Evolutionary conservation across 1,284 basidiomycete genomes (phyloP).

Genomic region (Ganoderma multipileum): DNA sequence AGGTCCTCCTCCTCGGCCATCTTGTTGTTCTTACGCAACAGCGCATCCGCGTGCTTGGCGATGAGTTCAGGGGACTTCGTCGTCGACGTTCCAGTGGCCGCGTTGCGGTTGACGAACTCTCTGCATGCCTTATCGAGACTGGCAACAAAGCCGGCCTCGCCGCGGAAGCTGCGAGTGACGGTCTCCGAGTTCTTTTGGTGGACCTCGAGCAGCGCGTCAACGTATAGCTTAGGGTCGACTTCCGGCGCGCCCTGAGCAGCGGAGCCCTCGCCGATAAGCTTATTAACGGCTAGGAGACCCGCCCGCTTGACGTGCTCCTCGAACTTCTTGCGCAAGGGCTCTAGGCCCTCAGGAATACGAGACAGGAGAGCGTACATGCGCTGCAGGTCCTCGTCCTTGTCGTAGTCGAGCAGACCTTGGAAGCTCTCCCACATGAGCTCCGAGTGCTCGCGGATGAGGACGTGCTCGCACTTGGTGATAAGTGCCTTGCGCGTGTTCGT

Average conservation of each 20-base stretch:
- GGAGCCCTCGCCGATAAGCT: slow-evolving; percentile 76
- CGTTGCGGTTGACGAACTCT: slow-evolving; percentile 96
- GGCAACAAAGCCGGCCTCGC: slow-evolving; percentile 95
- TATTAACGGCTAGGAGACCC: slow-evolving; percentile 86
- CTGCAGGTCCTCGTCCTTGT: slow-evolving; percentile 92
- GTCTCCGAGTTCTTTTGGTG: slow-evolving; percentile 94
- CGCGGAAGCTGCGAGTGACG: slow-evolving; percentile 90
- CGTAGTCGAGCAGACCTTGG: slow-evolving; percentile 90
- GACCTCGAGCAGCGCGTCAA: slow-evolving; percentile 91
- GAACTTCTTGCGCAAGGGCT: slow-evolving; percentile 92
- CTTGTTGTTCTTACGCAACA: slow-evolving; percentile 97
- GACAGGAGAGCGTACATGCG: slow-evolving; percentile 95
- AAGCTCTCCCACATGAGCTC: slow-evolving; percentile 95
- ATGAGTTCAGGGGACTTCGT: slow-evolving; percentile 96
- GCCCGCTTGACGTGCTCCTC: slow-evolving; percentile 94
- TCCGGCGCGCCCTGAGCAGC: slow-evolving; percentile 69
- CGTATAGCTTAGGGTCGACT: slow-evolving; percentile 90
- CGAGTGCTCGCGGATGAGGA: slow-evolving; percentile 90
- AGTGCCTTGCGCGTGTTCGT: slow-evolving; percentile 87
- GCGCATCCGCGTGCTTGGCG: slow-evolving; percentile 91
- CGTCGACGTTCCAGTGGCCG: slow-evolving; percentile 82
- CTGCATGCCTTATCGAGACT: slow-evolving; percentile 96
- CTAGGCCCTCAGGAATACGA: slow-evolving; percentile 90
- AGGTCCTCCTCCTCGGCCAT: slow-evolving; percentile 91
- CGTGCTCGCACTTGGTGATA: slow-evolving; percentile 90